These are phyloP conservation scores for Pseudognaphalium luteoalbum DNA, from an alignment of 129 eudicot species.

Conservation along the genomic window DNA sequence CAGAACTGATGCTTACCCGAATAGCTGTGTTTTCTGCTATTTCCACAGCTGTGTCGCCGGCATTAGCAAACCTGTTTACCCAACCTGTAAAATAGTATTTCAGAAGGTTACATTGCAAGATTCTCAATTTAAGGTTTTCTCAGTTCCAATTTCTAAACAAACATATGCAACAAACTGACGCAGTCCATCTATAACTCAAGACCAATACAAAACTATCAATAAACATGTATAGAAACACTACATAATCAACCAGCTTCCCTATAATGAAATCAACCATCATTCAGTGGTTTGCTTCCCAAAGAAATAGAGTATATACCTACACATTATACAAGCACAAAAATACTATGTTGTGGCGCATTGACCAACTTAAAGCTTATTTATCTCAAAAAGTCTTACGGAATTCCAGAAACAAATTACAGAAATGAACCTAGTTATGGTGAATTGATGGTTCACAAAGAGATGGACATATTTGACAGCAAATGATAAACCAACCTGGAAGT, in stretches of 20 bases:
- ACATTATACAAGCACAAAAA: background rate
- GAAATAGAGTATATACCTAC: background rate
- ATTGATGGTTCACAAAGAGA: background rate
- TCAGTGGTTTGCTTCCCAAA: background rate
- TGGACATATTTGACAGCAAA: slow-evolving; percentile 11
- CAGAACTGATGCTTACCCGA: slow-evolving; percentile 50
- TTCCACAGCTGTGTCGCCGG: slow-evolving; percentile 97
- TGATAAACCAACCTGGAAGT: slow-evolving; percentile 72
- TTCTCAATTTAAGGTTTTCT: background rate
- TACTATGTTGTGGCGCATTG: background rate
- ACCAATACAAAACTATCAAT: background rate
- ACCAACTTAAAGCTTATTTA: background rate
- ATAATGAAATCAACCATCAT: background rate
- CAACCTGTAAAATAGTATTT: slow-evolving; percentile 60
- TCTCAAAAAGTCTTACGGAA: background rate
- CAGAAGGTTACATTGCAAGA: slow-evolving; percentile 1
- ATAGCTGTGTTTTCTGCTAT: slow-evolving; percentile 91
- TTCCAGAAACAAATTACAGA: background rate
- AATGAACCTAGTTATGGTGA: background rate
- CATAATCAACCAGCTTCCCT: background rate
- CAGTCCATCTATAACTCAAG: background rate
- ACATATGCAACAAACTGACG: slow-evolving; percentile 22
- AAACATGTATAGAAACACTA: slow-evolving; percentile 12
- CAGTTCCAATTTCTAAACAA: background rate
- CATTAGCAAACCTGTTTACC: slow-evolving; percentile 96